Percentiles rank a stretch among this genome's conserved stretches.
Conservation (phyloP, 2,329 filamentous ascomycete species). For the Trichoderma guizhouense region DNA sequence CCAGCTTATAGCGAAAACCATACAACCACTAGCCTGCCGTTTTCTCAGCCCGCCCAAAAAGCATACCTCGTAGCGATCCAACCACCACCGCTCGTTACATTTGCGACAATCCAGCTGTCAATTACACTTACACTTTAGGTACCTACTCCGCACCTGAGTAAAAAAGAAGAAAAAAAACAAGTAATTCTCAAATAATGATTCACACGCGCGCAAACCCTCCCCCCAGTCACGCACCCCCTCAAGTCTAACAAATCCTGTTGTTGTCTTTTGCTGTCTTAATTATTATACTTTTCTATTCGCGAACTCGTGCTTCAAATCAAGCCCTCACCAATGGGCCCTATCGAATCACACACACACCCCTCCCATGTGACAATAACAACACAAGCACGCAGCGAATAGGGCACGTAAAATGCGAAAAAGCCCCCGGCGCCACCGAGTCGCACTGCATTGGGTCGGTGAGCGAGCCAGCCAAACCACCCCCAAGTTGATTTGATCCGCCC, state of each 20-base stretch:
- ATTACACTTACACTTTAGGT: neutral
- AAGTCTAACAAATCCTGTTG: neutral
- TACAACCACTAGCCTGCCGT: neutral
- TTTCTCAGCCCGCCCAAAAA: neutral
- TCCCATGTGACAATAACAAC: neutral
- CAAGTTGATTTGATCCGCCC: neutral
- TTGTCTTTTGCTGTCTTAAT: neutral
- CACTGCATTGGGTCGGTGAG: slow-evolving; percentile 15
- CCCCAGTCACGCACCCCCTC: neutral
- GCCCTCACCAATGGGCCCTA: neutral
- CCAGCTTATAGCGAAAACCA: neutral
- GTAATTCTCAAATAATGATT: neutral
- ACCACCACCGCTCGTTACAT: slow-evolving; percentile 1
- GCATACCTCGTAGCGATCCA: neutral
- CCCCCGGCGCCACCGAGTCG: slow-evolving; percentile 7
- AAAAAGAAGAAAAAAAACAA: neutral
- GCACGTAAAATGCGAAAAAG: neutral
- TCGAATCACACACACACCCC: neutral
- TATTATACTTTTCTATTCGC: neutral
- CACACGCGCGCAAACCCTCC: neutral
- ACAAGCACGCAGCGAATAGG: neutral
- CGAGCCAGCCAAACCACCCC: neutral
- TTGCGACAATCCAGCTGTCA: neutral
- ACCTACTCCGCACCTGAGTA: neutral
- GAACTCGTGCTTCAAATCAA: neutral